Base-by-base conservation (phyloP, 1,139 yeast genomes). In the Eremothecium coryli region DNA sequence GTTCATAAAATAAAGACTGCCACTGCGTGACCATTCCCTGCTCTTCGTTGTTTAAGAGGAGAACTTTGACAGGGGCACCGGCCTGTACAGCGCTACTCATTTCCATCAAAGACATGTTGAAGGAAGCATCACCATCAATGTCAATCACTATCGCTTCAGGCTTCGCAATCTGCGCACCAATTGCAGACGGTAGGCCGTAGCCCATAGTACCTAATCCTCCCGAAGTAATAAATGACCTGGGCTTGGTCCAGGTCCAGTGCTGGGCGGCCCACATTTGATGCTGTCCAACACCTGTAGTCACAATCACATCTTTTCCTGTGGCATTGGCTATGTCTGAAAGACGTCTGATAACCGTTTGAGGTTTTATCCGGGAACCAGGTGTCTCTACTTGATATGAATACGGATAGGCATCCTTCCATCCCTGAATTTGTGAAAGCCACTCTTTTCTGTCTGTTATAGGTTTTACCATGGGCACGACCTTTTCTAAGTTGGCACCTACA, bases 221-320 rank as follows among this genome's bases (percentile, higher is more conserved):
- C 36, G 96, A 85, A 16, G 97, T 86, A 59, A 90, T 82, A 70
- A 90, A 80, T 37, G 93, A 72, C 62, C 97, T 75, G 49, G 97
- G 96, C 45, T 73, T 66, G 41, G 77, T 80, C 93, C 95, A 88
- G 37, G 86, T 76, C 74, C 81, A 86, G 62, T 86, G 88, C 66
- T 90, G 98, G 28, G 98, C 98, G 28, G 97, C 93, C 97, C 98
- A 90, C 98, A 90, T 90, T 68, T 90, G 98, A 71, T 90, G 98
- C 70, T 90, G 98, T 41, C 98, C 98, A 38, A 90, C 97, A 69
- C 98, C 98, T 31, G 98, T 90, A 38, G 97, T 82, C 49, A 90
- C 78, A 53, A 86, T 76, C 43, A 85, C 88, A 44, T 76, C 84
- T 58, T 75, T 82, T 43, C 75, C 76, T 37, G 68, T 66, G 36